Evolutionary conservation across 1,139 yeast species (phyloP).

Genomic region (Diutina siamensis): DNA sequence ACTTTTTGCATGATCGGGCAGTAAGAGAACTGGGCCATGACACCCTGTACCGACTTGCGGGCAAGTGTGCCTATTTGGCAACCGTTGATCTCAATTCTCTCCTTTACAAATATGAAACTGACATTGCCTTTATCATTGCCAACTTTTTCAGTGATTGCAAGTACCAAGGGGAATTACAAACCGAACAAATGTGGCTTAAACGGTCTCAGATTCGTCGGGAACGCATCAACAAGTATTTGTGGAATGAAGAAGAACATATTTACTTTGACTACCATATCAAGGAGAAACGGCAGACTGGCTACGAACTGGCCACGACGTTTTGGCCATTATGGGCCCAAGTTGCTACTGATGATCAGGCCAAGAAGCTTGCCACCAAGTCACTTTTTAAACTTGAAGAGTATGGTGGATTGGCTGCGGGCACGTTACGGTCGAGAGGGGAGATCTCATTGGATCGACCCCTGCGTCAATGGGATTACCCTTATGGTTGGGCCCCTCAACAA

Average conservation of each 20-base stretch:
- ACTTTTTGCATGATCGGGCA: constrained; percentile 86
- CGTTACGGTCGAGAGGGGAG: constrained; percentile 64
- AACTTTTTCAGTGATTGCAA: constrained; percentile 41
- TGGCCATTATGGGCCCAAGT: constrained; percentile 88
- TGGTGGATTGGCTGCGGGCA: constrained; percentile 88
- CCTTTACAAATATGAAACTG: constrained; percentile 81
- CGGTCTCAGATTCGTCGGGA: constrained; percentile 44
- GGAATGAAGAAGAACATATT: constrained; percentile 75
- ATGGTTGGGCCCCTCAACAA: constrained; percentile 99
- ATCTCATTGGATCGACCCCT: constrained; percentile 63
- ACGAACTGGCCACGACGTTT: constrained; percentile 83
- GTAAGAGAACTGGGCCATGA: constrained; percentile 97
- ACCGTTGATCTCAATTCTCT: constrained; percentile 84
- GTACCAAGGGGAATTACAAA: constrained; percentile 29
- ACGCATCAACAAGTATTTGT: constrained; percentile 57
- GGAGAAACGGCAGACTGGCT: constrained; percentile 41
- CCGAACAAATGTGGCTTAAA: constrained; percentile 47
- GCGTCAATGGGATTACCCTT: constrained; percentile 97
- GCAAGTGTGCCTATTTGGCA: constrained; percentile 79
- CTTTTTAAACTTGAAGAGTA: constrained; percentile 67
- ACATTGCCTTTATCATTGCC: constrained; percentile 59
- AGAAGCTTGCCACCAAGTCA: constrained; percentile 43
- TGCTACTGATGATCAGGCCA: constrained; percentile 70
- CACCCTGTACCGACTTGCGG: constrained; percentile 83
- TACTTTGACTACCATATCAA: constrained; percentile 79